Base-by-base conservation (phyloP, 139 green algal genomes). In the Micromonas commoda region DNA sequence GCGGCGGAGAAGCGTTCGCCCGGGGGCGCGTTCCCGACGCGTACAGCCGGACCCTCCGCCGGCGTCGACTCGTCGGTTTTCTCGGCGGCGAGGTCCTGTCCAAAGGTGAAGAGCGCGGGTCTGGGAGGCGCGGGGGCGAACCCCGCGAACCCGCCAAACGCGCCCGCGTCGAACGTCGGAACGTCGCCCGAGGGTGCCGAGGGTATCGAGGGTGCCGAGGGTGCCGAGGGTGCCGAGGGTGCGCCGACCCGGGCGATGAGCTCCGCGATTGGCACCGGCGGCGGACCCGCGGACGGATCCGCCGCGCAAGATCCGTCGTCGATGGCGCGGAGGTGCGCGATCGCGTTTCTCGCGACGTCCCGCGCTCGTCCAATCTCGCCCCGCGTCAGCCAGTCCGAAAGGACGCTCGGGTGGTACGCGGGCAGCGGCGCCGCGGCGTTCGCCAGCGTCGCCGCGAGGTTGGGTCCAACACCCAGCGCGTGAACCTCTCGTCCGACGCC, bases 111-210 rank as follows among this genome's bases (percentile, higher is more conserved):
- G 9, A 26, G 31, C 19, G 61, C 61, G n/a, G 61, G 31, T 6
- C n/a, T 24, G 31, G 61, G 5, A 26, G 32, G n/a, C 26, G 24
- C 64, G 28, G 2, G 64, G 28, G 32, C 9, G 4, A 20, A 33
- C 52, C 66, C 66, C 1, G 34, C 66, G 53, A 73, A 73, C 3
- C 23, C n/a, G 16, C 66, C 66, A 53, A 73, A 73, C 66, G 66
- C 66, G 19, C 23, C 4, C 66, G 53, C 53, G 28, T 73, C 66
- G 28, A 73, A 73, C 28, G 52, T 35, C 0, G 66, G 66, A 73
- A 73, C 66, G 9, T 24, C 19, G 28, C 19, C 24, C 26, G 64
- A 29, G 1, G 64, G n/a, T 19, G 66, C 33, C 28, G 66, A 33
- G 1, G 34, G 24, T 1, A 20, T 73, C 28, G 28, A 51, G n/a